A percentile compares a stretch with the other conserved stretches of the same genome.
Conservation (phyloP, 768 basidiomycete genomes). For the Gloeostereum incarnatum region DNA sequence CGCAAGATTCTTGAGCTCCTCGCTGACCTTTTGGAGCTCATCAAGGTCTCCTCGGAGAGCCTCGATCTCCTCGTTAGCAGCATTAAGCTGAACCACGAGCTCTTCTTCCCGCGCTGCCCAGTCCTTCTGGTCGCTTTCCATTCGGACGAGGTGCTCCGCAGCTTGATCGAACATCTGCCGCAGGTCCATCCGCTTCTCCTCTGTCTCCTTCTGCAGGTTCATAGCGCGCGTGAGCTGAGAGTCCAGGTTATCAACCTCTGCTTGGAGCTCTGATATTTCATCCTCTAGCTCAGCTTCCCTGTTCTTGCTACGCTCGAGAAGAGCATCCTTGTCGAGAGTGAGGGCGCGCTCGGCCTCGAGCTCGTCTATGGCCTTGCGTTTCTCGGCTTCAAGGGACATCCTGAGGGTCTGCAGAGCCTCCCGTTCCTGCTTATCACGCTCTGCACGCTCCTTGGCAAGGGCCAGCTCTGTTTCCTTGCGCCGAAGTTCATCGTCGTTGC, state of each 20-base stretch:
- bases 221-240: conserved; percentile 79
- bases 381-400: conserved; percentile 78
- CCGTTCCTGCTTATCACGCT: conserved; percentile 77
- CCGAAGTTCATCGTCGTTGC: conserved; percentile 86
- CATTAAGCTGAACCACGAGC: conserved; percentile 45
- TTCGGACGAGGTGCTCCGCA: conserved; percentile 73
- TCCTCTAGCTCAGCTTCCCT: conserved; percentile 84
- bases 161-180: conserved; percentile 74
- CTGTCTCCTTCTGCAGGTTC: conserved; percentile 67
- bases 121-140: conserved; percentile 69
- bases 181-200: conserved; percentile 68
- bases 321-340: conserved; percentile 72
- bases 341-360: conserved; percentile 77
- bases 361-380: conserved; percentile 70
- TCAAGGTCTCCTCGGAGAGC: conserved; percentile 48
- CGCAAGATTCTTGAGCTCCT: conserved; percentile 62
- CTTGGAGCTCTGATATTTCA: conserved; percentile 69
- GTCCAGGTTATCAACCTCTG: conserved; percentile 77
- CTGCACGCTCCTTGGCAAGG: conserved; percentile 75
- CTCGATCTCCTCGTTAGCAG: conserved; percentile 51
- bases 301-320: conserved; percentile 77
- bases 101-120: conserved; percentile 60
- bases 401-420: conserved; percentile 72
- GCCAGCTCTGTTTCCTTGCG: conserved; percentile 80
- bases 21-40: conserved; percentile 52